Conservation (phyloP, 768 basidiomycete genomes). For the Lactarius hengduanensis region DNA sequence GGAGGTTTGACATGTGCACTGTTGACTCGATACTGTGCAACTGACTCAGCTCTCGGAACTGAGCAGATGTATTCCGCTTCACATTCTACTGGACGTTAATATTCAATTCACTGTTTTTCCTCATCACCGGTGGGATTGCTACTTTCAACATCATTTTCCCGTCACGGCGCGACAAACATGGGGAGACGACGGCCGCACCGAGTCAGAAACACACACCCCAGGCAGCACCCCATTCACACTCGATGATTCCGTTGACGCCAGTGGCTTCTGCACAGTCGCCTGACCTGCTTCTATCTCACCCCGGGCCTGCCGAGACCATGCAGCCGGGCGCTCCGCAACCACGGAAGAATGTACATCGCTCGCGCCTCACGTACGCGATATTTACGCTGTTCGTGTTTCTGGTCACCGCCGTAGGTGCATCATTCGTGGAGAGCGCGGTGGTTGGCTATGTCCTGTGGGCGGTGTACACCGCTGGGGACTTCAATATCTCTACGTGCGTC, state of each 20-base stretch:
- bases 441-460: slow-evolving; percentile 29
- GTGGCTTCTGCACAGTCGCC: slow-evolving; percentile 16
- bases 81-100: slow-evolving; percentile 29
- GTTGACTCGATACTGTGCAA: not conserved
- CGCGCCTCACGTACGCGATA: slow-evolving; percentile 24
- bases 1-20: slow-evolving; percentile 13
- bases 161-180: slow-evolving; percentile 14
- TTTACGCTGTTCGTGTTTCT: slow-evolving; percentile 27
- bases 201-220: slow-evolving; percentile 4
- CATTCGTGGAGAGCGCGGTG: slow-evolving; percentile 25
- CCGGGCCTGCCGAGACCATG: not conserved
- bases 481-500: slow-evolving; percentile 29
- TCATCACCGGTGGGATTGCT: slow-evolving; percentile 24
- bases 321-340: not conserved
- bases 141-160: slow-evolving; percentile 28
- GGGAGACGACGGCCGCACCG: not conserved
- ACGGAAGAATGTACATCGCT: slow-evolving; percentile 25
- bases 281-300: slow-evolving; percentile 8
- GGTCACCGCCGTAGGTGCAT: slow-evolving; percentile 13
- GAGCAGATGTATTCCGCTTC: slow-evolving; percentile 29
- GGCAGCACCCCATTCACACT: not conserved
- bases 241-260: slow-evolving; percentile 22
- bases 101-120: slow-evolving; percentile 27
- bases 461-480: slow-evolving; percentile 18
- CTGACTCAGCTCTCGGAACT: slow-evolving; percentile 8